These are phyloP conservation scores for Eleusine indica DNA, from an alignment of 176 grass and related monocot species.

Conservation along the genomic window DNA sequence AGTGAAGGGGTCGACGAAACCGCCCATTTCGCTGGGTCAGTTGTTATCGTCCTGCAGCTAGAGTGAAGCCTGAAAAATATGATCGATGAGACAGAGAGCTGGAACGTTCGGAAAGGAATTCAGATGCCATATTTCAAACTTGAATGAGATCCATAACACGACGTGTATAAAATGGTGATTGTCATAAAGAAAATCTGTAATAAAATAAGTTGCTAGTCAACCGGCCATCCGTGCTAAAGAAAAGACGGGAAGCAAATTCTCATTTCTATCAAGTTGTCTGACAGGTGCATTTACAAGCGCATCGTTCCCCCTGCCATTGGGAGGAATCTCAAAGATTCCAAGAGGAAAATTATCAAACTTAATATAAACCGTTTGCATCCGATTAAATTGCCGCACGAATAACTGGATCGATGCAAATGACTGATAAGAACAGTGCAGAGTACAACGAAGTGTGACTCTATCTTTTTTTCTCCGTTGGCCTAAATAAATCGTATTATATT, in stretches of 20 bases:
- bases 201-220: conserved; percentile 6
- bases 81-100: neutral
- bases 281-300: conserved; percentile 20
- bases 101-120: neutral
- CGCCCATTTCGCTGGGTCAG: conserved; percentile 26
- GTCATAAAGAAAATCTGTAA: neutral
- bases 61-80: neutral
- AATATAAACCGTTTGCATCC: conserved; percentile 24
- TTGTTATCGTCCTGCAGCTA: neutral
- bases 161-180: neutral
- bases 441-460: neutral
- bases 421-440: neutral
- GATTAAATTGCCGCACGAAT: conserved; percentile 1
- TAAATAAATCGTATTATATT: neutral
- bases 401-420: neutral
- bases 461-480: neutral
- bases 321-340: conserved; percentile 29
- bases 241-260: neutral
- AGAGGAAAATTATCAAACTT: neutral
- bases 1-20: conserved; percentile 38
- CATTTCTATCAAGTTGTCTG: neutral
- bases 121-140: neutral
- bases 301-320: neutral
- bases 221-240: neutral
- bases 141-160: conserved; percentile 29